phyloP scores from a whole-genome alignment of 164 flowering plant species.

The Berberis thunbergii region DNA sequence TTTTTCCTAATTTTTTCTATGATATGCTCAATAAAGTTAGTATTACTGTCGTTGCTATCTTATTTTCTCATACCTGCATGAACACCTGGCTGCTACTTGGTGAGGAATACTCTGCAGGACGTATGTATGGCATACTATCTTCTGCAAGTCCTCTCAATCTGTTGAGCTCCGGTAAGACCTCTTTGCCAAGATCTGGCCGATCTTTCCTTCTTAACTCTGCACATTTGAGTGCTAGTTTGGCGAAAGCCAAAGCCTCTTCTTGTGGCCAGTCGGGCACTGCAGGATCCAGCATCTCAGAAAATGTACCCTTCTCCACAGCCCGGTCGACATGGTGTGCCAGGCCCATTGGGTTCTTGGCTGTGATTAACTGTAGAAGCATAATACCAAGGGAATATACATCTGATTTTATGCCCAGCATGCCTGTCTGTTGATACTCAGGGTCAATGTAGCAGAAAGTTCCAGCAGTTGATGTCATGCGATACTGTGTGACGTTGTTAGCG shows the following conservation, averaged over 20 bases:
- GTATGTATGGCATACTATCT: constrained; percentile 23
- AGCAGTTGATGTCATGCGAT: constrained; percentile 63
- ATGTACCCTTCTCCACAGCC: constrained; percentile 49
- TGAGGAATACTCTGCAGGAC: constrained; percentile 9
- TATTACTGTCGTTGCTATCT: background rate
- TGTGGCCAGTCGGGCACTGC: constrained; percentile 56
- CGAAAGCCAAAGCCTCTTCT: constrained; percentile 41
- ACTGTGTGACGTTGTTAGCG: constrained; percentile 52
- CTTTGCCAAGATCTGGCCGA: constrained; percentile 52
- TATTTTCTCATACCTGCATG: constrained; percentile 6
- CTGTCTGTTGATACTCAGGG: constrained; percentile 78
- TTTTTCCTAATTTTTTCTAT: background rate
- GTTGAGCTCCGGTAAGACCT: constrained; percentile 47
- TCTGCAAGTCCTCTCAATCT: constrained; percentile 46
- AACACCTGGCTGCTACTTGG: constrained; percentile 16
- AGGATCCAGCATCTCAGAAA: constrained; percentile 47
- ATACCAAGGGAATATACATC: constrained; percentile 66
- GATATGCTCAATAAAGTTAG: background rate
- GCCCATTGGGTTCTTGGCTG: constrained; percentile 66
- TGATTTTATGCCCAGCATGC: constrained; percentile 63
- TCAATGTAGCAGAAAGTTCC: constrained; percentile 83
- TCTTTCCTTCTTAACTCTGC: constrained; percentile 57
- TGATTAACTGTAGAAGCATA: constrained; percentile 56
- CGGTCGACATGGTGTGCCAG: constrained; percentile 49
- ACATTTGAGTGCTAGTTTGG: constrained; percentile 47